These are phyloP conservation scores for Boletus pseudo-olivaceus DNA, from an alignment of 768 basidiomycete species.

Conservation along the genomic window DNA sequence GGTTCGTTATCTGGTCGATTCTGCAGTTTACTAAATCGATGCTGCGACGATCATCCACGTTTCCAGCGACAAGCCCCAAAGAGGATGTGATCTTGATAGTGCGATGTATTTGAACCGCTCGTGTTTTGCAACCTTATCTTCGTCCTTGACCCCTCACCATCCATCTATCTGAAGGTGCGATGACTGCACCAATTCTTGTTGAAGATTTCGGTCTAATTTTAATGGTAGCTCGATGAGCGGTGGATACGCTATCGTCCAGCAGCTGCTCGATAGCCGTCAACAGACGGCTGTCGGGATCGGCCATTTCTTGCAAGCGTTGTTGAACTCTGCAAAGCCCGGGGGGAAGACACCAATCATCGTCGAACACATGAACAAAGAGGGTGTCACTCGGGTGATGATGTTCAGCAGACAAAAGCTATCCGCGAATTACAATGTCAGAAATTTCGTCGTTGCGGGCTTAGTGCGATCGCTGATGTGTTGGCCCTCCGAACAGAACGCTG, in stretches of 20 bases:
- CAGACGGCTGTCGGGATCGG: constrained; percentile 34
- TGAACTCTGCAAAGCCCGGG: constrained; percentile 7
- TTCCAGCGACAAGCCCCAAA: too few species aligned
- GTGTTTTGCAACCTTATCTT: not conserved
- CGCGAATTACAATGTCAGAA: not conserved
- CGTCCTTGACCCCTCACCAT: constrained; percentile 17
- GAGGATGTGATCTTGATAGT: too few species aligned
- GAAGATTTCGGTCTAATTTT: not conserved
- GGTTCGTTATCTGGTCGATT: too few species aligned
- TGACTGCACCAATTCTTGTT: not conserved
- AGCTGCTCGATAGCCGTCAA: constrained; percentile 1
- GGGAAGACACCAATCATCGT: not conserved
- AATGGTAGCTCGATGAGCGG: constrained; percentile 4
- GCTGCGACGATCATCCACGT: too few species aligned
- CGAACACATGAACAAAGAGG: constrained; percentile 2
- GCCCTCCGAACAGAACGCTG: not conserved
- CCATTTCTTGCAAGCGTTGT: constrained; percentile 51
- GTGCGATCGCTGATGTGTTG: not conserved
- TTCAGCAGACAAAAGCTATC: constrained; percentile 6
- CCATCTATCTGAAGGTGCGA: not conserved
- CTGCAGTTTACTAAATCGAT: too few species aligned
- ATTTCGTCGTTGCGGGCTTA: not conserved
- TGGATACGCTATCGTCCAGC: constrained; percentile 2
- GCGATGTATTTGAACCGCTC: too few species aligned
- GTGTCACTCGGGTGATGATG: constrained; percentile 5